Evolutionary conservation across 2,329 filamentous ascomycete genomes (phyloP), one percentile per base, ranked within the genome.

Genomic region (Alternaria sp.): DNA sequence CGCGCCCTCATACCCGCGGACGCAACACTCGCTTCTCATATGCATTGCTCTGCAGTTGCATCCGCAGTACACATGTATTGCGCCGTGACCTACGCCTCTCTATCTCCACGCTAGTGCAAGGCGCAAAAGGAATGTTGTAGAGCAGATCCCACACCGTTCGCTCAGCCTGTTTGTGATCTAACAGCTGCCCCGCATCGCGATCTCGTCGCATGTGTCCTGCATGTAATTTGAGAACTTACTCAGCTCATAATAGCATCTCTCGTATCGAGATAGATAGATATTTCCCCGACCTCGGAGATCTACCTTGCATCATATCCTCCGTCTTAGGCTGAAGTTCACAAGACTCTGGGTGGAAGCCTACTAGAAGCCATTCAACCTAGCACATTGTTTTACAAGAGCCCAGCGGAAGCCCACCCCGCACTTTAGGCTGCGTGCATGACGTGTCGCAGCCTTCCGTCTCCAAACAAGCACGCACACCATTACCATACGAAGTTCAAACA

Each of bases 391-490:
- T 44, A 44, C 42, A 44, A 28, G 24, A 44, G 14, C n/a, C 7
- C 24, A 18, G 46, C 30, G 46, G 30, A 48, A 34, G 30, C 30
- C 46, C 46, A 48, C 39, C 51, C 39, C 51, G 18, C 39, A 53
- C 41, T 34, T 53, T 34, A 53, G 28, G 38, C 38, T 34, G 7
- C 43, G 22, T 48, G 53, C 53, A 49, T 55, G 43, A 55, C 53
- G 36, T 55, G 53, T 55, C 53, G 43, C 53, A 48, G 42, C 22
- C 36, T 39, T 32, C 34, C 32, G 22, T 49, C 20, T 36, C 43
- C 24, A 46, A 47, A 55, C 53, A 49, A 55, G 42, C 53, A 55
- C 53, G 28, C 53, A 36, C 53, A 39, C 53, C 36, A 46, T 18
- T 26, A 55, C 53, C 34, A 55, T 16, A 38, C 55, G 47, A 47